A percentile compares a stretch with the other conserved stretches of the same genome.
Conservation (phyloP, 352 stramenopile genomes). For the Phytophthora fragariae region DNA sequence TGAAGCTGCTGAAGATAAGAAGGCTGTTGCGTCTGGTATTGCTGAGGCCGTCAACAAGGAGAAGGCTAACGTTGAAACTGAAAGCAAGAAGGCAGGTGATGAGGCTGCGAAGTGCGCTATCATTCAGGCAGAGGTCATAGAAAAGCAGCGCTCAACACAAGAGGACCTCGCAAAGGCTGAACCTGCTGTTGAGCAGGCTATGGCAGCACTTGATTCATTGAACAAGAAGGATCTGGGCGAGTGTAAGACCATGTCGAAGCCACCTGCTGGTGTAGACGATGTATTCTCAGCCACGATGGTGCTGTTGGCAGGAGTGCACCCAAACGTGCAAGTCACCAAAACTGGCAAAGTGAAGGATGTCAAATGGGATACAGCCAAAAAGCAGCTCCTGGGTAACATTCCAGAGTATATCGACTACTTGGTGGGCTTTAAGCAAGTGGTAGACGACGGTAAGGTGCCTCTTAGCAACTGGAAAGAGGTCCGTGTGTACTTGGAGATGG, state of each 20-base stretch:
- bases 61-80: slow-evolving; percentile 95
- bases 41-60: slow-evolving; percentile 96
- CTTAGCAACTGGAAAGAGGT: slow-evolving; percentile 95
- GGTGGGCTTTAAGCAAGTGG: slow-evolving; percentile 93
- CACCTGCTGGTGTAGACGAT: slow-evolving; percentile 94
- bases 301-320: slow-evolving; percentile 94
- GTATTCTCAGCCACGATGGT: slow-evolving; percentile 95
- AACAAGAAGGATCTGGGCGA: slow-evolving; percentile 97
- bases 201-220: slow-evolving; percentile 95
- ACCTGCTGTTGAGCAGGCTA: slow-evolving; percentile 94
- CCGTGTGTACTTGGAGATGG: slow-evolving; percentile 92
- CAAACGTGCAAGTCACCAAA: slow-evolving; percentile 94
- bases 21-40: slow-evolving; percentile 93
- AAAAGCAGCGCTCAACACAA: slow-evolving; percentile 91
- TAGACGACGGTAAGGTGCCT: slow-evolving; percentile 95
- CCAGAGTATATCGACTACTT: slow-evolving; percentile 96
- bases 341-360: slow-evolving; percentile 96
- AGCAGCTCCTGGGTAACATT: slow-evolving; percentile 95
- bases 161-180: slow-evolving; percentile 96
- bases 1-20: slow-evolving; percentile 96
- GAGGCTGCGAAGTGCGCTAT: slow-evolving; percentile 94
- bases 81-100: slow-evolving; percentile 94
- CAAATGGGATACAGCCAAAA: slow-evolving; percentile 96
- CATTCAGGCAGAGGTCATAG: slow-evolving; percentile 94
- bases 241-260: slow-evolving; percentile 97